These are phyloP conservation scores for Saccharomycopsis vini DNA, from an alignment of 805 yeast genomes.

Conservation along the genomic window DNA sequence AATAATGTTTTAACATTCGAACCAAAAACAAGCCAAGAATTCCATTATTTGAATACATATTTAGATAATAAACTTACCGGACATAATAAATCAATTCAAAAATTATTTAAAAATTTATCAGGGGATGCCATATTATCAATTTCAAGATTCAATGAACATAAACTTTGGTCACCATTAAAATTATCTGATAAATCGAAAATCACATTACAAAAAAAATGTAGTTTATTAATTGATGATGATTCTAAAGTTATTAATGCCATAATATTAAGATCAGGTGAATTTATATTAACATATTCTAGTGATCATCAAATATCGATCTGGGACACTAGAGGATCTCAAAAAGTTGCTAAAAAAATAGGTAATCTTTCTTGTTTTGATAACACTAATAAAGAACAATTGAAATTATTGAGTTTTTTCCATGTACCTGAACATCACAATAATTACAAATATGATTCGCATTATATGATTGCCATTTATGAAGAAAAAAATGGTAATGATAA, in stretches of 20 bases:
- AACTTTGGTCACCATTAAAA: constrained; percentile 46
- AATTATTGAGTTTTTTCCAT: constrained; percentile 14
- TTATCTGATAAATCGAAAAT: constrained; percentile 22
- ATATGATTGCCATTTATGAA: constrained; percentile 43
- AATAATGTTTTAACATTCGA: no score
- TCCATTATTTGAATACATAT: constrained; percentile 6
- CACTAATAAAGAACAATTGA: neutral
- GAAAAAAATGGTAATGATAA: constrained; percentile 20
- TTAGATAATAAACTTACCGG: constrained; percentile 66
- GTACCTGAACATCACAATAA: constrained; percentile 14
- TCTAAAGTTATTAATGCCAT: constrained; percentile 39
- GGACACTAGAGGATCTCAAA: constrained; percentile 39
- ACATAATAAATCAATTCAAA: constrained; percentile 71
- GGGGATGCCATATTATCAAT: constrained; percentile 53
- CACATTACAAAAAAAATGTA: constrained; percentile 32
- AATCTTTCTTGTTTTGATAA: neutral
- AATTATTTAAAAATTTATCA: constrained; percentile 54
- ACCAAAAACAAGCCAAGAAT: neutral
- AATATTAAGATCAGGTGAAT: constrained; percentile 38
- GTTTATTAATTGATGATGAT: constrained; percentile 32
- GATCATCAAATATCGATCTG: constrained; percentile 42
- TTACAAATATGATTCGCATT: constrained; percentile 28
- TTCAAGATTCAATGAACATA: constrained; percentile 54
- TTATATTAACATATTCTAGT: constrained; percentile 38
- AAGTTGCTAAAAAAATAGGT: constrained; percentile 20